Evolutionary conservation across 345 rosid species (phyloP), one percentile per base, ranked within the genome.

Genomic region (Aquilaria sinensis): DNA sequence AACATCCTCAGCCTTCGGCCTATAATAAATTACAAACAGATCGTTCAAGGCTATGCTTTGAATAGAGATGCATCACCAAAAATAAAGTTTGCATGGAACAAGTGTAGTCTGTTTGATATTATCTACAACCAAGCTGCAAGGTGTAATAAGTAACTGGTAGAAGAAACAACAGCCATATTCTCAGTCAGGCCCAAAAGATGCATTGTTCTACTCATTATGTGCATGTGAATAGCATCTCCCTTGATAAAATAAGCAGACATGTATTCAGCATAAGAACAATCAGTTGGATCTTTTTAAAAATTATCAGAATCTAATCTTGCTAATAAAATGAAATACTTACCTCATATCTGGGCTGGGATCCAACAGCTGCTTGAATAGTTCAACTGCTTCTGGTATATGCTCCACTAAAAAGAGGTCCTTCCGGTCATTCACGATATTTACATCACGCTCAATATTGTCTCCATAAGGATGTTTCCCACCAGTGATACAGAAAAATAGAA

Each of bases 401-500:
- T 83, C 88, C 34, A 83, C 67, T 68, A 83, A 75, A 74, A 75
- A 88, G 51, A 88, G 89, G 67, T 88, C 86, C 72, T 72, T 80
- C 46, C 58, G 77, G 62, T 81, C 83, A 63, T 83, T 85, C 51
- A 81, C 77, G 63, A 88, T 77, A 65, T 88, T 88, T 55, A 77
- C 60, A 72, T 85, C 92, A 47, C 92, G 87, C 66, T 88, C 96
- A 49, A 75, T 72, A 63, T 62, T 80, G 63, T 85, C 84, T 6
- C 96, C 96, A 61, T 77, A 85, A 56, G 96, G 96, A 67, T 88
- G 89, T 50, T 71, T 78, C 33, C 96, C 92, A 9, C 80, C 96
- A 50, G 96, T 85, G 64, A 88, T 72, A 52, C 96, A 83, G 78
- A 78, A 88, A 67, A 80, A 88, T n/a, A 88, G 77, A 62, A 85